Base-by-base conservation (phyloP, 345 rosid species). In the Murraya paniculata region DNA sequence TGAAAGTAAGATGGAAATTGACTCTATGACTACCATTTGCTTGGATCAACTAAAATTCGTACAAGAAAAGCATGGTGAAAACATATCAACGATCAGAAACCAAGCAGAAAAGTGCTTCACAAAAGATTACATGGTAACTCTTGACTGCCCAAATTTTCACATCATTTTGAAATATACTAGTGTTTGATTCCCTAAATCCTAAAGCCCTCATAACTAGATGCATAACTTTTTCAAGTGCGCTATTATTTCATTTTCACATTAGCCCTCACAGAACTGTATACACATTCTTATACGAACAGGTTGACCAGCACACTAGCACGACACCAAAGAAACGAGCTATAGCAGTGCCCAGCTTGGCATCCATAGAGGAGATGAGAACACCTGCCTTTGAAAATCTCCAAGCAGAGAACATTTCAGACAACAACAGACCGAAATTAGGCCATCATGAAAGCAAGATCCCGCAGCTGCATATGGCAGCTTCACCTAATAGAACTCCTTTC, bases 291-390 rank as follows among this genome's bases (percentile, higher is more conserved):
- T 10, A 7, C 36, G 76, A 71, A 56, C 88, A 93, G 97, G 89
- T 92, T 68, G 98, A 92, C 81, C 81, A 87, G 73, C 81, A 78
- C 25, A 83, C 85, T 11, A 72, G 80, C 66, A 60, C 87, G 71
- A 84, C 84, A 22, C 94, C 93, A 18, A 84, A 87, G 82, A 92
- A 84, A 81, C 86, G 89, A 65, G 79, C 22, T 13, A 86, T 90
- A 64, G 13, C 31, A n/a, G 93, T 91, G 66, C 98, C 98, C 2
- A 90, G 91, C 87, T 70, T 89, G 79, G 85, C 83, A 11, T 89
- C 93, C 73, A 92, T 93, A 4, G 98, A 93, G 78, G 89, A 88
- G 77, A 82, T 92, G 97, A 88, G 89, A 81, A 84, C 81, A 2
- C 60, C 78, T 22, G 64, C 67, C 16, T 19, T 74, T 0, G 78